Evolutionary conservation across 73 alveolate genomes (phyloP).

Genomic region (Paramecium sonneborni): DNA sequence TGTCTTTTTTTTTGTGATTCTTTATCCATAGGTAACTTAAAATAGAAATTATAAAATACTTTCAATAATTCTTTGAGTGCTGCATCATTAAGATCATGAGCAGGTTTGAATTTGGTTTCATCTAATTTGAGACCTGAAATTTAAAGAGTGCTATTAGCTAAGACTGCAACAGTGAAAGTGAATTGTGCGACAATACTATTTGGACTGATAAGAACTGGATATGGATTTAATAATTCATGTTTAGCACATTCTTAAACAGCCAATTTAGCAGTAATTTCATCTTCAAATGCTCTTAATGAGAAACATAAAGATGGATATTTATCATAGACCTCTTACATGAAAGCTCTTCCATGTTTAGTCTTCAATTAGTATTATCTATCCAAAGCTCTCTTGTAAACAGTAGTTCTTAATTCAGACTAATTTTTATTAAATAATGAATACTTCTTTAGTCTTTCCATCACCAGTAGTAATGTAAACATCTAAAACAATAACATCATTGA

Average conservation of each 20-base stretch:
- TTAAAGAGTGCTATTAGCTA: conserved; percentile 78
- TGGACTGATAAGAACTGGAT: conserved; percentile 88
- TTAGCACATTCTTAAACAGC: conserved; percentile 93
- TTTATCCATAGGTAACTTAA: conserved; percentile 38
- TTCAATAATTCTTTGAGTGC: not conserved
- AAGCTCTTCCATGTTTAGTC: conserved; percentile 84
- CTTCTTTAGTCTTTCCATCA: conserved; percentile 92
- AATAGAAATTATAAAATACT: not conserved
- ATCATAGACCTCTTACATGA: conserved; percentile 90
- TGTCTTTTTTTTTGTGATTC: conserved; percentile 39
- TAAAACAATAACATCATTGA: conserved; percentile 89
- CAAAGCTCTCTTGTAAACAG: conserved; percentile 95
- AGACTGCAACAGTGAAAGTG: conserved; percentile 86
- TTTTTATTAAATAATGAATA: not conserved
- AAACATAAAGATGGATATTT: conserved; percentile 95
- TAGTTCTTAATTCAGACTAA: conserved; percentile 89
- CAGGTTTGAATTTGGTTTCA: conserved; percentile 53
- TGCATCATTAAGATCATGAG: conserved; percentile 49
- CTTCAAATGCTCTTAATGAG: conserved; percentile 92
- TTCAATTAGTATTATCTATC: conserved; percentile 78
- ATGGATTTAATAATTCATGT: conserved; percentile 86
- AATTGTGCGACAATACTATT: conserved; percentile 91
- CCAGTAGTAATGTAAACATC: conserved; percentile 92
- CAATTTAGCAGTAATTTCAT: conserved; percentile 84
- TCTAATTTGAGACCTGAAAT: conserved; percentile 70